A percentile compares a stretch with the other conserved stretches of the same genome.
Evolutionary conservation across 2,329 filamentous ascomycete species (phyloP).

Genomic region (Epichloe baconii): DNA sequence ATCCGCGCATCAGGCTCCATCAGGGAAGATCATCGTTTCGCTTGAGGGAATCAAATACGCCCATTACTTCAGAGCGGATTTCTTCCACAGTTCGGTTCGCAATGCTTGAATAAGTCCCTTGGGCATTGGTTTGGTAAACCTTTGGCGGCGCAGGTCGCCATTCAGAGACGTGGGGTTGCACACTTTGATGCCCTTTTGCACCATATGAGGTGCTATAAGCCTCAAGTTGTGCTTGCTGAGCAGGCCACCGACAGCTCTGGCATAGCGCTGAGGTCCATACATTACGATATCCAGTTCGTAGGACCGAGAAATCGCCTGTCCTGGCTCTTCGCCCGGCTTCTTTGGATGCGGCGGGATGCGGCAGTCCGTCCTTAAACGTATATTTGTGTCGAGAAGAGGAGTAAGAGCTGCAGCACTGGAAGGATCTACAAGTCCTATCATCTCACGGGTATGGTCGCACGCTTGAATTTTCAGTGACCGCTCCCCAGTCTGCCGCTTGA

Average conservation of each 20-base stretch:
- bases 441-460: conserved; percentile 54
- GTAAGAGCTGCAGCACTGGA: conserved; percentile 54
- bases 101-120: conserved; percentile 15
- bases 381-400: conserved; percentile 56
- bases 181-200: conserved; percentile 56
- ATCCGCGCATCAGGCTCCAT: conserved; percentile 52
- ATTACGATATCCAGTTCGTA: conserved; percentile 61
- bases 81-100: conserved; percentile 63
- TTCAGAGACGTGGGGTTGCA: conserved; percentile 57
- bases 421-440: conserved; percentile 65
- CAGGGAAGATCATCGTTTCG: conserved; percentile 60
- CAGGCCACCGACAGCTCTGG: conserved; percentile 50
- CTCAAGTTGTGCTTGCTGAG: conserved; percentile 52
- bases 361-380: conserved; percentile 56
- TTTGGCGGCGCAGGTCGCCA: conserved; percentile 28
- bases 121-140: conserved; percentile 19
- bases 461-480: conserved; percentile 52
- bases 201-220: conserved; percentile 51
- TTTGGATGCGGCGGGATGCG: conserved; percentile 57
- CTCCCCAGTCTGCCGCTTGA: conserved; percentile 46
- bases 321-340: conserved; percentile 48
- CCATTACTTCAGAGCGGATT: conserved; percentile 69
- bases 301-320: conserved; percentile 45
- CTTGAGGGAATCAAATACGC: conserved; percentile 75
- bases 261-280: conserved; percentile 61